phyloP scores from a whole-genome alignment of 148 eudicot genomes.

The Rhododendron simsii region DNA sequence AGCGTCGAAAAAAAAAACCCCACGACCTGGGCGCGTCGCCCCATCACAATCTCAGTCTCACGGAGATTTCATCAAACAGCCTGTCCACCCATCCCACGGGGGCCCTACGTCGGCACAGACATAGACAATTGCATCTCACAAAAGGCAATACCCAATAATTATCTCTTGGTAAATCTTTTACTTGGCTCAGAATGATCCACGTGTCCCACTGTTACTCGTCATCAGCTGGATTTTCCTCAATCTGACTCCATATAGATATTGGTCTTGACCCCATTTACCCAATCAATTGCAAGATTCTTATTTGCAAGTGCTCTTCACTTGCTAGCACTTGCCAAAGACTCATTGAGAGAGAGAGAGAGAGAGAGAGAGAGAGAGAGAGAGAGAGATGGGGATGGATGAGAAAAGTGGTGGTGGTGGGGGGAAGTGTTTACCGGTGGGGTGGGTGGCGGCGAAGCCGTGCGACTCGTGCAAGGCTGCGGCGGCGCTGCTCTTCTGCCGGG shows the following conservation, averaged over 20 bases:
- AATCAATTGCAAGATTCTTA: background rate
- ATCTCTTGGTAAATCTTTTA: slow-evolving; percentile 9
- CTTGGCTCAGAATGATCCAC: slow-evolving; percentile 28
- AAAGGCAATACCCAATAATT: slow-evolving; percentile 10
- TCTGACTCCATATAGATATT: background rate
- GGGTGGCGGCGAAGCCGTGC: slow-evolving; percentile 44
- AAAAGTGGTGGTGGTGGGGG: background rate
- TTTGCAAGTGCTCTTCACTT: background rate
- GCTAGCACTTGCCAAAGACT: background rate
- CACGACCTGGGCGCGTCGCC: background rate
- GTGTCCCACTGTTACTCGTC: slow-evolving; percentile 21
- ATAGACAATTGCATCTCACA: slow-evolving; percentile 18
- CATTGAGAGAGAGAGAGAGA: background rate
- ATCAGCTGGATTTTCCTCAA: slow-evolving; percentile 3
- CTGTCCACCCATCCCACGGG: slow-evolving; percentile 7
- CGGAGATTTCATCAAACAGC: slow-evolving; percentile 8
- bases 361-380: background rate
- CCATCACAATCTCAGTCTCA: slow-evolving; percentile 3
- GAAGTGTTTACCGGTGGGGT: slow-evolving; percentile 24
- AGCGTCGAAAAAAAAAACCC: no score
- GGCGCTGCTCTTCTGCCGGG: slow-evolving; percentile 66
- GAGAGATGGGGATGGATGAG: background rate
- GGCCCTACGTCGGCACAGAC: slow-evolving; percentile 53
- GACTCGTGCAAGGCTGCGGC: slow-evolving; percentile 58
- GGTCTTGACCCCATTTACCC: background rate